Percentiles rank a stretch among this genome's conserved stretches.
Evolutionary conservation across 2,329 filamentous ascomycete species (phyloP).

Genomic region (Nothophoma quercina): DNA sequence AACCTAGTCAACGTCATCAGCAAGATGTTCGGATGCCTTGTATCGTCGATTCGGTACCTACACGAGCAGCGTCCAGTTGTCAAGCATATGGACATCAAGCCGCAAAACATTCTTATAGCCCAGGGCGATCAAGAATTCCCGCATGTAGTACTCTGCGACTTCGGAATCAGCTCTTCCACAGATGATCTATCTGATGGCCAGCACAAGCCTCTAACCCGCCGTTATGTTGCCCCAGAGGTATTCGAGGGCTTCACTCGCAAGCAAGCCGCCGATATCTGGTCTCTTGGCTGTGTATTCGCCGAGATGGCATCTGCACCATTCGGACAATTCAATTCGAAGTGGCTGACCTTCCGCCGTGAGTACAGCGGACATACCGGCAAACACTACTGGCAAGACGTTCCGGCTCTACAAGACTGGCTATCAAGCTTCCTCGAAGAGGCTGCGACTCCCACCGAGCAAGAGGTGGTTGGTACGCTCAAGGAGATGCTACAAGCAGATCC

Average conservation of each 20-base stretch:
- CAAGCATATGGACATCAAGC: constrained; percentile 50
- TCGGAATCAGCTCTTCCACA: constrained; percentile 46
- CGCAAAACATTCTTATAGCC: constrained; percentile 49
- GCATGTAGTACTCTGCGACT: constrained; percentile 48
- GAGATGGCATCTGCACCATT: constrained; percentile 75
- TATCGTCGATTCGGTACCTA: constrained; percentile 45
- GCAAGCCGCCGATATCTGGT: constrained; percentile 80
- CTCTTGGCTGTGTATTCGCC: constrained; percentile 91
- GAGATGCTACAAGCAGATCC: constrained; percentile 42
- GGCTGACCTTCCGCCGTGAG: constrained; percentile 37
- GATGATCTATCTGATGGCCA: constrained; percentile 28
- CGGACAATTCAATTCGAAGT: constrained; percentile 30
- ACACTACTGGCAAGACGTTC: constrained; percentile 47
- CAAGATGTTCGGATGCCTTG: constrained; percentile 49
- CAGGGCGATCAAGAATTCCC: constrained; percentile 39
- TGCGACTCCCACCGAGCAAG: constrained; percentile 28
- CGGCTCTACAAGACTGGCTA: constrained; percentile 38
- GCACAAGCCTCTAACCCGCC: constrained; percentile 39
- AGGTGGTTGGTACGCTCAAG: constrained; percentile 40
- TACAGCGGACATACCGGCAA: constrained; percentile 42
- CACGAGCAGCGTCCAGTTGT: constrained; percentile 47
- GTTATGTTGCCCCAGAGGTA: constrained; percentile 48
- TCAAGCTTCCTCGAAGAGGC: constrained; percentile 31
- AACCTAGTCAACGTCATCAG: constrained; percentile 34
- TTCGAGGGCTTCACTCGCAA: constrained; percentile 37